Percentiles rank a stretch among this genome's conserved stretches.
Evolutionary conservation across 345 rosid species (phyloP).

Genomic region (Erysimum cheiranthoides): DNA sequence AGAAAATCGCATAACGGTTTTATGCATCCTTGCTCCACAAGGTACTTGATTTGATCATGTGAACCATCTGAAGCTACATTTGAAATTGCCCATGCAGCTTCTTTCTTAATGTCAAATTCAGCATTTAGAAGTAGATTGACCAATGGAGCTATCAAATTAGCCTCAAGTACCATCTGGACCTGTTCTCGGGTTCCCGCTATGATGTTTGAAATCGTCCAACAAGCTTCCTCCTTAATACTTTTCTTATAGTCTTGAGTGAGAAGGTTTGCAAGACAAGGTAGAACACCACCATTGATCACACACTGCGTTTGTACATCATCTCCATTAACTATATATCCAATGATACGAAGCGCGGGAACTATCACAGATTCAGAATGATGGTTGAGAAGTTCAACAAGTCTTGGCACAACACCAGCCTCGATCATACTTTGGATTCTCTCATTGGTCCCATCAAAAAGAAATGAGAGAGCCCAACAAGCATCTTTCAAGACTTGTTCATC

Average conservation of each 20-base stretch:
- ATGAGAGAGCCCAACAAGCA: not conserved
- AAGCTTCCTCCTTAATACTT: not conserved
- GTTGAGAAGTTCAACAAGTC: not conserved
- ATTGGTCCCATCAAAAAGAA: not conserved
- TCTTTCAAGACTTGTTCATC: not conserved
- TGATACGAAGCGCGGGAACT: not conserved
- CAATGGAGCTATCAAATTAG: not conserved
- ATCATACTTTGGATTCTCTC: not conserved
- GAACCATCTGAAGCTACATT: not conserved
- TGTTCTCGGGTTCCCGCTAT: not conserved
- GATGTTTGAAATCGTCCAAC: slow-evolving; percentile 1
- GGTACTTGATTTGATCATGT: not conserved
- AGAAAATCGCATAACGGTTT: not conserved
- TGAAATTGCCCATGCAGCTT: not conserved
- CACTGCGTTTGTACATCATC: not conserved
- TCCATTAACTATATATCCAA: not conserved
- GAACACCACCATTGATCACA: not conserved
- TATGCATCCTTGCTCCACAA: not conserved
- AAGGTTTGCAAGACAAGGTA: not conserved
- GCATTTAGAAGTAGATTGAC: not conserved
- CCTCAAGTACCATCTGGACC: not conserved
- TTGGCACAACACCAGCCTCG: not conserved
- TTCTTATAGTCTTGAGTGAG: not conserved
- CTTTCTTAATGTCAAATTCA: not conserved
- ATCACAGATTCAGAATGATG: not conserved